Base-by-base conservation (phyloP, 495 filamentous ascomycete genomes). In the Venustampulla echinocandica region DNA sequence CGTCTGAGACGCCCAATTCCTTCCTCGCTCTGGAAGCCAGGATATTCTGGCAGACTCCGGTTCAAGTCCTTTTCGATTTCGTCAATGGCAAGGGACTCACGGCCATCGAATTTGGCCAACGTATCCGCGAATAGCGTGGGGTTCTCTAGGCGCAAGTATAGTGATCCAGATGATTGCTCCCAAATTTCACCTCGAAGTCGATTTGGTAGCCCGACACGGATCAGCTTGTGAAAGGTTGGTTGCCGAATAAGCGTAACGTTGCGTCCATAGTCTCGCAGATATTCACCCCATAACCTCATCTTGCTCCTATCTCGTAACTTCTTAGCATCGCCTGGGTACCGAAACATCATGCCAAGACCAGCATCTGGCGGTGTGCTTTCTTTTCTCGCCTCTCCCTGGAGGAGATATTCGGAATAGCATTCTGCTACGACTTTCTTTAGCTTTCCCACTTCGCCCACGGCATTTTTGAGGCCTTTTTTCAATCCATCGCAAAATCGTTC, bases 51-150 rank as follows among this genome's bases (percentile, higher is more conserved):
- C 46, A 98, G 68, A 69, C 88, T 95, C 49, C 92, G 77, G 61
- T 98, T 98, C 37, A 98, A 67, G 56, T 98, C 92, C 59, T 98
- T 98, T 58, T 98, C 92, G 48, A 98, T 98, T 67, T 98, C 92
- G 57, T 98, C 92, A 49, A 97, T 96, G 2, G 92, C 92, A 46
- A 96, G 71, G 1, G 90, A 96, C 47, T 88, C 83, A 52, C 79
- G 74, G 9, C 92, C 92, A 3, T 79, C 71, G 48, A 81, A 87
- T 57, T 94, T 88, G 15, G 77, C 65, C 17, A 98, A 72, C 4
- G 87, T 97, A 24, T 98, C 84, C 18, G 70, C 63, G 54, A 89
- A 98, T 7, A 90, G 68, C 10, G 76, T 85, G 1, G 92, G 92
- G 15, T 82, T 84, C 59, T 95, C 82, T 9, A 98, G 71, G 20